These are phyloP conservation scores for Primulina tabacum DNA, from an alignment of 257 asterid species.

Conservation along the genomic window DNA sequence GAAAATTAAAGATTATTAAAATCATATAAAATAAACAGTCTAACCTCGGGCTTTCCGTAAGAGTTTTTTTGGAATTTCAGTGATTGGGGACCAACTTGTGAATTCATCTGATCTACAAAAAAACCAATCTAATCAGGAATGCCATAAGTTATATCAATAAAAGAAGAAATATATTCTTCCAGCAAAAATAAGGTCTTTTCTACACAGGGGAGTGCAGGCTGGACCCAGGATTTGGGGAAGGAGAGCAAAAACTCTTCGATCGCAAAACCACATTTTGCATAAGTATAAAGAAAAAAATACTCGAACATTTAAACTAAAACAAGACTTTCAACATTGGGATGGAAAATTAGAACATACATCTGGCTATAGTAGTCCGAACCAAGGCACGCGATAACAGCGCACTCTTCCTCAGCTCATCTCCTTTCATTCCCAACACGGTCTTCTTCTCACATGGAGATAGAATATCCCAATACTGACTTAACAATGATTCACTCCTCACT, in stretches of 20 bases:
- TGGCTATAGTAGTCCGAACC: conserved; percentile 80
- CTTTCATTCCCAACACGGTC: conserved; percentile 38
- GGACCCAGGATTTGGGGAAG: no score
- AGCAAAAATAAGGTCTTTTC: neutral
- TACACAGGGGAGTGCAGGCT: no score
- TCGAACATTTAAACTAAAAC: no score
- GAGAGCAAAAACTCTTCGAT: no score
- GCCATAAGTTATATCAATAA: conserved; percentile 9
- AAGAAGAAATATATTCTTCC: neutral
- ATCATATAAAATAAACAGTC: conserved; percentile 13
- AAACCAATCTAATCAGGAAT: conserved; percentile 27
- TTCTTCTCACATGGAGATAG: conserved; percentile 73
- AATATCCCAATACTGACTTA: conserved; percentile 57
- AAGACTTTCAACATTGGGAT: neutral
- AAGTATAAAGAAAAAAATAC: no score
- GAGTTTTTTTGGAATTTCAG: conserved; percentile 14
- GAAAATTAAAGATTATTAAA: neutral
- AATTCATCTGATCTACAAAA: conserved; percentile 76
- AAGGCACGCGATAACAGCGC: conserved; percentile 13
- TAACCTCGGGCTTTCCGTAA: conserved; percentile 91
- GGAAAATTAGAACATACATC: conserved; percentile 38
- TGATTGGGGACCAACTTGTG: conserved; percentile 58
- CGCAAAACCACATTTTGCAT: no score
- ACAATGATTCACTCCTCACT: conserved; percentile 55
- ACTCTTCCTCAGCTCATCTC: neutral